A percentile compares a stretch with the other conserved stretches of the same genome.
These are phyloP conservation scores for Erigeron philadelphicus DNA, from an alignment of 140 eudicot species.

Conservation along the genomic window DNA sequence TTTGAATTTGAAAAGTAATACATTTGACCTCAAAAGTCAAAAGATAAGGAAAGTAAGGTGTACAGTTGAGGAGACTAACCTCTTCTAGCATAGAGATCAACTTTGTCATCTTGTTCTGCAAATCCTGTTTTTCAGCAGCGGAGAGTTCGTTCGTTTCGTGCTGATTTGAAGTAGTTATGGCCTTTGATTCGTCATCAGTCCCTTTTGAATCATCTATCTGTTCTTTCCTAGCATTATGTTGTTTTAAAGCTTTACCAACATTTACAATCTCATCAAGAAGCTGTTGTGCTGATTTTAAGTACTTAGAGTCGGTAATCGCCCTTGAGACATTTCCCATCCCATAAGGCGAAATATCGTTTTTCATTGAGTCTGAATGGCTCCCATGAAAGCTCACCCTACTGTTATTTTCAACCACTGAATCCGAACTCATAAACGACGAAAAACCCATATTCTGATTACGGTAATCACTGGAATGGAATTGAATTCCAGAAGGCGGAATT, in stretches of 20 bases:
- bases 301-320: constrained; percentile 55
- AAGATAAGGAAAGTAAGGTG: background rate
- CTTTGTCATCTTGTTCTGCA: constrained; percentile 72
- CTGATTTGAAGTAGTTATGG: constrained; percentile 34
- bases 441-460: constrained; percentile 31
- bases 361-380: constrained; percentile 26
- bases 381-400: constrained; percentile 27
- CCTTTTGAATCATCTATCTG: constrained; percentile 34
- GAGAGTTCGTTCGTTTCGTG: constrained; percentile 49
- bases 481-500: constrained; percentile 39
- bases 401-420: constrained; percentile 24
- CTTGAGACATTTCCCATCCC: constrained; percentile 46
- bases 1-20: constrained; percentile 1
- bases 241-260: constrained; percentile 65
- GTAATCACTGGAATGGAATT: constrained; percentile 43
- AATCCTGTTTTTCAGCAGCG: constrained; percentile 62
- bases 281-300: constrained; percentile 72
- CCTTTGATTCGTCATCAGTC: constrained; percentile 33
- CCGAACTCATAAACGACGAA: constrained; percentile 34
- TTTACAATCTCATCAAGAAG: constrained; percentile 80
- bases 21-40: constrained; percentile 18
- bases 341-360: constrained; percentile 31
- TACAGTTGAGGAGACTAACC: constrained; percentile 32
- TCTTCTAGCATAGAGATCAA: constrained; percentile 83
- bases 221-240: constrained; percentile 47